These are phyloP conservation scores for Dryadomyces quercus-mongolicae DNA, from an alignment of 2,329 filamentous ascomycete species.

Conservation along the genomic window DNA sequence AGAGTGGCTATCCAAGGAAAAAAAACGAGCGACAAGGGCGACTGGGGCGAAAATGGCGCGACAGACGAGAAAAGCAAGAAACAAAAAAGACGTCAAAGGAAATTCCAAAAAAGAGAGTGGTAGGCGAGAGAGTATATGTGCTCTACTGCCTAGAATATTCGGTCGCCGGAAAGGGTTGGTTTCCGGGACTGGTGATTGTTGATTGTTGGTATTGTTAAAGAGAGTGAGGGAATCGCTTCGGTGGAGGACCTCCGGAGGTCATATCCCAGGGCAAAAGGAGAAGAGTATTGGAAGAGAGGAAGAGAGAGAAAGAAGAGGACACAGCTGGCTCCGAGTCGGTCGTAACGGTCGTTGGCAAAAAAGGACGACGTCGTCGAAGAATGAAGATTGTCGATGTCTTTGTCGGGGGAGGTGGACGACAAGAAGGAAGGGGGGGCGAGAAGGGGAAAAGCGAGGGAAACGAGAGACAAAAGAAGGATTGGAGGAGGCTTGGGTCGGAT, in stretches of 20 bases:
- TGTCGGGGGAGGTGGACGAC: conserved; percentile 13
- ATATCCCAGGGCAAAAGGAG: conserved; percentile 6
- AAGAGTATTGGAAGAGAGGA: conserved; percentile 4
- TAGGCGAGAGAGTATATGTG: not conserved
- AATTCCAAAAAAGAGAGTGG: not conserved
- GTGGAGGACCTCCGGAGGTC: conserved; percentile 17
- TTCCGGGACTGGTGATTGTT: conserved; percentile 8
- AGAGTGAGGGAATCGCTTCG: conserved; percentile 7
- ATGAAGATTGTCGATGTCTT: conserved; percentile 16
- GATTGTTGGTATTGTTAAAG: conserved; percentile 6
- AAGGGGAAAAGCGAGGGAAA: conserved; percentile 2
- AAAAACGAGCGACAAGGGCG: no score
- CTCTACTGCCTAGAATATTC: conserved; percentile 1
- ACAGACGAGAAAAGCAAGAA: not conserved
- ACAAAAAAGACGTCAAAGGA: conserved; percentile 1
- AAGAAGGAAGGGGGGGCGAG: conserved; percentile 6
- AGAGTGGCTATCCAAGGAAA: no score
- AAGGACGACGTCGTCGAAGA: conserved; percentile 14
- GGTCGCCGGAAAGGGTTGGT: not conserved
- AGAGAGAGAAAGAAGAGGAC: conserved; percentile 6
- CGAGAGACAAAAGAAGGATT: conserved; percentile 2
- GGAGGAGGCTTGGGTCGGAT: not conserved
- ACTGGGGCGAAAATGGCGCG: not conserved
- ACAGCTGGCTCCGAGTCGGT: conserved; percentile 14
- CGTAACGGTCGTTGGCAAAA: conserved; percentile 15